These are phyloP conservation scores for Entamoeba invadens DNA, from an alignment of 208 protist genomes.

Conservation along the genomic window DNA sequence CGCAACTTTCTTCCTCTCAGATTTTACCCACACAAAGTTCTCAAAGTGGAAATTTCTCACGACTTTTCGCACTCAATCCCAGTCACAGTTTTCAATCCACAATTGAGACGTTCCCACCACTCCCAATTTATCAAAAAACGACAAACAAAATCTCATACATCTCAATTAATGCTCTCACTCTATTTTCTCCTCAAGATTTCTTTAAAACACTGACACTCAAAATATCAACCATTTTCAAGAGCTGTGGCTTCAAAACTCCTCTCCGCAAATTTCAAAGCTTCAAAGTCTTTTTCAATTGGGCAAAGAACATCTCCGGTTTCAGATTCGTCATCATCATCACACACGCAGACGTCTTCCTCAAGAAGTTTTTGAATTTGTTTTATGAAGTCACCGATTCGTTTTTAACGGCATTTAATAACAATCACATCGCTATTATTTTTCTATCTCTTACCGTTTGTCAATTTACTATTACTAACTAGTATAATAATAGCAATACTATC, in stretches of 20 bases:
- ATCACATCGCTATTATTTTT: not conserved
- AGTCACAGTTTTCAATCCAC: no score
- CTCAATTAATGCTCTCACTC: not conserved
- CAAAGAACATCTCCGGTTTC: not conserved
- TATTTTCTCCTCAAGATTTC: not conserved
- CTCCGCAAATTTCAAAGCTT: no score
- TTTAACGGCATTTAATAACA: not conserved
- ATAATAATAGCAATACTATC: no score
- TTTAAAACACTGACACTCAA: no score
- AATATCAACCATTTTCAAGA: no score
- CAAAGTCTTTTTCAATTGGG: not conserved
- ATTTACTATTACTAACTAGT: no score
- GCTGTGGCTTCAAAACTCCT: not conserved
- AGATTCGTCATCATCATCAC: not conserved
- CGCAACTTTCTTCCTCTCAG: no score
- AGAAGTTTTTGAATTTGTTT: not conserved
- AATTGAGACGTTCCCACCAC: no score
- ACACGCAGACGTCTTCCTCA: not conserved
- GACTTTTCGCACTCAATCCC: no score
- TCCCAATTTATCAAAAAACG: no score
- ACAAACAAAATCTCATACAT: not conserved
- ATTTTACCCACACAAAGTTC: no score
- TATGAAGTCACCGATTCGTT: not conserved
- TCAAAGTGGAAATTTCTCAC: no score
- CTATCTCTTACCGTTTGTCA: not conserved